phyloP scores from a whole-genome alignment of 345 rosid species.

The Theobroma cacao region DNA sequence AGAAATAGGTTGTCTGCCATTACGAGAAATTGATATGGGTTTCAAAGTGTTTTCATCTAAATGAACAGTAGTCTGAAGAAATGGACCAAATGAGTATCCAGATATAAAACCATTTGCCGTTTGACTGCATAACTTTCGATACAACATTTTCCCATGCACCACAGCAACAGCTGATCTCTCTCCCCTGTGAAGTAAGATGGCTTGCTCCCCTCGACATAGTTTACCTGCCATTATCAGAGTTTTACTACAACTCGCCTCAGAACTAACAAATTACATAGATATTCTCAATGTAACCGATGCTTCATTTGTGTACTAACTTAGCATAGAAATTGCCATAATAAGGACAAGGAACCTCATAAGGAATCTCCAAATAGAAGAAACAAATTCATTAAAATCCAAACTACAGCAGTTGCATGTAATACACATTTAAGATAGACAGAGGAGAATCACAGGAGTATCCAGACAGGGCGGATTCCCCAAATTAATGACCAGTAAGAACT shows the following conservation, averaged over 20 bases:
- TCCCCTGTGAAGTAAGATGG: conserved; percentile 21
- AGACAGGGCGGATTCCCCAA: conserved; percentile 26
- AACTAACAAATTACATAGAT: conserved; percentile 2
- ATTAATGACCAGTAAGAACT: background rate
- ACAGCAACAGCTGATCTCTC: conserved; percentile 23
- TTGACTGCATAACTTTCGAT: conserved; percentile 21
- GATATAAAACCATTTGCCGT: conserved; percentile 30
- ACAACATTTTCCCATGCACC: conserved; percentile 28
- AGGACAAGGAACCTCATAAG: background rate
- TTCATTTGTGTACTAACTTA: background rate
- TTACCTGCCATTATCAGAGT: conserved; percentile 40
- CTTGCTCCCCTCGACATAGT: conserved; percentile 28
- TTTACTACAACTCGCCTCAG: background rate
- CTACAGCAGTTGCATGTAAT: background rate
- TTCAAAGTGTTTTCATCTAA: conserved; percentile 22
- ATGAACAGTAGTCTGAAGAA: conserved; percentile 13
- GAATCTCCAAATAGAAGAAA: background rate
- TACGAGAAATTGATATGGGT: conserved; percentile 21
- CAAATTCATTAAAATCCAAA: background rate
- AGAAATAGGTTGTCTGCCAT: conserved; percentile 23
- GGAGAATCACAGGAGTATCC: conserved; percentile 1
- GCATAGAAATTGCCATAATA: background rate
- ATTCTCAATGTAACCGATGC: background rate
- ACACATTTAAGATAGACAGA: background rate
- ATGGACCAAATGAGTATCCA: conserved; percentile 19